phyloP scores from a whole-genome alignment of 805 yeast species.

The Saccharomycopsis oosterbeekiorum region DNA sequence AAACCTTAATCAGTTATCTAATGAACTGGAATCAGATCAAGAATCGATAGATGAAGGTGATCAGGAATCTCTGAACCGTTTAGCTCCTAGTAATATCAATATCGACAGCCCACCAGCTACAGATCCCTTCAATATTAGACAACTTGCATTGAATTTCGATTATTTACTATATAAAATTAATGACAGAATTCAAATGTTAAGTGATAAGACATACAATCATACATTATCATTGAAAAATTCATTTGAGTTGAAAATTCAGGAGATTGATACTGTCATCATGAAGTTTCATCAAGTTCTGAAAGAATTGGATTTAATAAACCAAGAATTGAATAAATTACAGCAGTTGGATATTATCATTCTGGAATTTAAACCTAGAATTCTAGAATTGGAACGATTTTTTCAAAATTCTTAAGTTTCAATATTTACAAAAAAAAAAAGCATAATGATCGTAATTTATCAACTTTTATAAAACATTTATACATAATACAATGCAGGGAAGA shows the following conservation, averaged over 20 bases:
- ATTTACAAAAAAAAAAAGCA: background rate
- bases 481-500: background rate
- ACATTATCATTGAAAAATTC: slow-evolving; percentile 22
- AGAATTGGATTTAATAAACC: slow-evolving; percentile 41
- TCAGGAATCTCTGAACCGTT: background rate
- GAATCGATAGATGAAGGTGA: background rate
- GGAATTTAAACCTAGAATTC: slow-evolving; percentile 33
- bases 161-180: slow-evolving; percentile 53
- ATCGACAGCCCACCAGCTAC: slow-evolving; percentile 25
- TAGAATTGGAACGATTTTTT: slow-evolving; percentile 26
- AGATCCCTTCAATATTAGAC: slow-evolving; percentile 56
- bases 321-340: slow-evolving; percentile 41
- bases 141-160: slow-evolving; percentile 53
- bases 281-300: slow-evolving; percentile 31
- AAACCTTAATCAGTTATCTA: background rate
- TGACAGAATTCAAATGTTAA: slow-evolving; percentile 41
- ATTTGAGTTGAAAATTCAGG: slow-evolving; percentile 20
- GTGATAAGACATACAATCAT: slow-evolving; percentile 31
- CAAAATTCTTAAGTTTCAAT: background rate
- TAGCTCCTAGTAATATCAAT: background rate
- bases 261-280: slow-evolving; percentile 33
- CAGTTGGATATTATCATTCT: slow-evolving; percentile 35
- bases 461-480: background rate
- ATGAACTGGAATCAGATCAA: background rate
- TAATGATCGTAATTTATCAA: background rate